phyloP scores from a whole-genome alignment of 345 rosid genomes.

The Moringa oleifera region DNA sequence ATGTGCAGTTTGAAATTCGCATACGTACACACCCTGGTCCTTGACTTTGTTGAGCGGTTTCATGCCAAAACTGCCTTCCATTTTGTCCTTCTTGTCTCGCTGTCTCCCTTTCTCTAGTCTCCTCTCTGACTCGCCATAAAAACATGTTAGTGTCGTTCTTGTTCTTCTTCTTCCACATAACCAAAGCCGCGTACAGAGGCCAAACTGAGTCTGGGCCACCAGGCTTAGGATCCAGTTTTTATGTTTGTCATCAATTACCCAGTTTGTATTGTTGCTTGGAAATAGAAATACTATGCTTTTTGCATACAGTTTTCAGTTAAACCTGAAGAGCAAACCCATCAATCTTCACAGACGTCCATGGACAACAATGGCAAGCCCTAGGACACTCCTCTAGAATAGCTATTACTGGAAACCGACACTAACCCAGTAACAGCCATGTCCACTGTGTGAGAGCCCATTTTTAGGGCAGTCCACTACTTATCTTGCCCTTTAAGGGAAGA shows the following conservation, averaged over 20 bases:
- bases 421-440: no score
- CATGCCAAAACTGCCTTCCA: neutral
- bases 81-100: neutral
- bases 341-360: no score
- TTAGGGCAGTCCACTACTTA: no score
- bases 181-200: neutral
- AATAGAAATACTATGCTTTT: neutral
- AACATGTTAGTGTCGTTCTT: no score
- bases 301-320: no score
- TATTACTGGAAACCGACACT: no score
- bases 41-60: neutral
- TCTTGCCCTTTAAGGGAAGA: no score
- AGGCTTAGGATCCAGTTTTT: neutral
- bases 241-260: neutral
- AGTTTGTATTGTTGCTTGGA: neutral
- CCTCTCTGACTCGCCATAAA: no score
- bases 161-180: neutral
- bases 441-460: no score
- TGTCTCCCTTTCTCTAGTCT: neutral
- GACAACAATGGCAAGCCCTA: no score
- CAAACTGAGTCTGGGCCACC: neutral
- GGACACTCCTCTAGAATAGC: no score
- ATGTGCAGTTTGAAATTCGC: constrained; percentile 28
- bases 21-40: neutral
- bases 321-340: no score